A percentile compares a stretch with the other conserved stretches of the same genome.
Conservation (phyloP, 23 red algal species). For the Chondrus crispus region DNA sequence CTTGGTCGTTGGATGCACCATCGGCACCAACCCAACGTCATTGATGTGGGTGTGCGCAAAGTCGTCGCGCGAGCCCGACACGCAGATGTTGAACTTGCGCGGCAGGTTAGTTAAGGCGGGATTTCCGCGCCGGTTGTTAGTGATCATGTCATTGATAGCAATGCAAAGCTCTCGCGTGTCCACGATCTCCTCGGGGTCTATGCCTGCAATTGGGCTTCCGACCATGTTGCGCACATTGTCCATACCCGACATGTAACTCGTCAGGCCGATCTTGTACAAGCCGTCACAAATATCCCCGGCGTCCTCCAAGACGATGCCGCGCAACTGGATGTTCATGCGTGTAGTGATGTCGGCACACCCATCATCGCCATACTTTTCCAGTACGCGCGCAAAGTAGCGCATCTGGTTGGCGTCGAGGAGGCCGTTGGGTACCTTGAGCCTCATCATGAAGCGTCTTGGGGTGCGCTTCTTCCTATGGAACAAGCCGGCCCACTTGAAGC, state of each 20-base stretch:
- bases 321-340: conserved; percentile 88
- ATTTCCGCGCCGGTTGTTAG: conserved; percentile 60
- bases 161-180: conserved; percentile 68
- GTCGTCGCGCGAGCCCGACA: conserved; percentile 68
- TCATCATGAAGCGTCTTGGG: conserved; percentile 88
- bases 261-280: conserved; percentile 63
- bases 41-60: conserved; percentile 96
- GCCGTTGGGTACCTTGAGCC: conserved; percentile 87
- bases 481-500: conserved; percentile 91
- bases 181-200: conserved; percentile 79
- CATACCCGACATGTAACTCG: conserved; percentile 83
- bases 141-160: conserved; percentile 83
- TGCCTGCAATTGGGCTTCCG: conserved; percentile 78
- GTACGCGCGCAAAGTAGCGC: conserved; percentile 26
- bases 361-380: conserved; percentile 54
- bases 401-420: conserved; percentile 58
- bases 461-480: conserved; percentile 84
- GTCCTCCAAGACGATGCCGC: conserved; percentile 73
- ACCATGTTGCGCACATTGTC: conserved; percentile 94
- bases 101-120: conserved; percentile 80
- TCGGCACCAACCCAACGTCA: conserved; percentile 81
- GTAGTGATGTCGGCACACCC: conserved; percentile 85
- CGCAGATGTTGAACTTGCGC: conserved; percentile 91
- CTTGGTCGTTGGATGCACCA: conserved; percentile 20
- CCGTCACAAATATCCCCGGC: conserved; percentile 58